Percentiles rank a stretch among this genome's conserved stretches.
Evolutionary conservation across 2,329 filamentous ascomycete genomes (phyloP).

Genomic region (Aureobasidium leucospermi): DNA sequence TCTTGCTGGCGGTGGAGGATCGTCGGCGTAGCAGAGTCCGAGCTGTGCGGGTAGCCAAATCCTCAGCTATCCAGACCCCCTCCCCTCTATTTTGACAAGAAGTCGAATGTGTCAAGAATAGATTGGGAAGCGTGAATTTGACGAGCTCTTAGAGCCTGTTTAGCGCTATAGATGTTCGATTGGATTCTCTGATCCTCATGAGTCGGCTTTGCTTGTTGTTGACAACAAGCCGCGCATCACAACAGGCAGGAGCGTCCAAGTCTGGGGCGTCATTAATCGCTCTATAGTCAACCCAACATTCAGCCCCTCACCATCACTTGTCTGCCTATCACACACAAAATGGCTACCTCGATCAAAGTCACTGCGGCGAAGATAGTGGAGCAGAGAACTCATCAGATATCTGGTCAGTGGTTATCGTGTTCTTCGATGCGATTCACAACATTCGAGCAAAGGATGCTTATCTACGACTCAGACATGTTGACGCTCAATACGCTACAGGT

Average conservation of each 20-base stretch:
- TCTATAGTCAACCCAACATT: neutral
- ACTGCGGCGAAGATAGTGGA: slow-evolving; percentile 40
- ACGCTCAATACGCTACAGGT: slow-evolving; percentile 42
- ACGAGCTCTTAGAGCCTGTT: neutral
- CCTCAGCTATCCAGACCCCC: neutral
- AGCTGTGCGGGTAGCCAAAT: neutral
- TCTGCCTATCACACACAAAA: neutral
- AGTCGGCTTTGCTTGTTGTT: too few relatives aligned
- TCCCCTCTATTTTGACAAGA: neutral
- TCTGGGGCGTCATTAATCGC: neutral
- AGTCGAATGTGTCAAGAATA: too few relatives aligned
- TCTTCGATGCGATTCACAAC: neutral
- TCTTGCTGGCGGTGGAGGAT: slow-evolving; percentile 3
- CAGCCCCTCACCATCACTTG: neutral
- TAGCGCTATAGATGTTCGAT: too few relatives aligned
- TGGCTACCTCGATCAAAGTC: slow-evolving; percentile 19
- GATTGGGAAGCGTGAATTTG: too few relatives aligned
- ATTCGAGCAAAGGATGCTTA: neutral
- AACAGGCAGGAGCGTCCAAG: neutral
- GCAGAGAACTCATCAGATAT: slow-evolving; percentile 37
- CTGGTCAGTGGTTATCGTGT: slow-evolving; percentile 27
- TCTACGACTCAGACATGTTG: slow-evolving; percentile 3
- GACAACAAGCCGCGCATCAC: too few relatives aligned
- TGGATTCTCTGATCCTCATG: too few relatives aligned
- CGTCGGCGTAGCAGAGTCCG: slow-evolving; percentile 2